Percentiles rank a stretch among this genome's conserved stretches.
Conservation (phyloP, 306 rosid species). For the Casuarina equisetifolia region DNA sequence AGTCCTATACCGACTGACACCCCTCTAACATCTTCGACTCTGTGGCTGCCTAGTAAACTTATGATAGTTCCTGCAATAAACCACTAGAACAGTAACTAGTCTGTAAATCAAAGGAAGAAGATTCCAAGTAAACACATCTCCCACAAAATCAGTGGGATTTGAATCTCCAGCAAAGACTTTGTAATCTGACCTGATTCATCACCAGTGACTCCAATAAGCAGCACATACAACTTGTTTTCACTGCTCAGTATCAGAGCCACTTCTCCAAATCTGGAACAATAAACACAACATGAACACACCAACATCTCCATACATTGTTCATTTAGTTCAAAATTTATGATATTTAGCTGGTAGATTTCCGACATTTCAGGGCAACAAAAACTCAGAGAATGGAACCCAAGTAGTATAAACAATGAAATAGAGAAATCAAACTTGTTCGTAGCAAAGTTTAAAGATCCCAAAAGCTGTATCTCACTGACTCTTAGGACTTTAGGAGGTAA, state of each 20-base stretch:
- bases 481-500: not conserved
- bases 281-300: constrained; percentile 13
- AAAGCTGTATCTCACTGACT: not conserved
- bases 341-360: too few relatives aligned
- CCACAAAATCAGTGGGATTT: constrained; percentile 12
- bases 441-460: not conserved
- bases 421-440: not conserved
- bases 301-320: not conserved
- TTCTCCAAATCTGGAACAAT: constrained; percentile 48
- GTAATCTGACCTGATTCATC: constrained; percentile 67
- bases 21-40: constrained; percentile 66
- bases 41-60: constrained; percentile 57
- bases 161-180: constrained; percentile 22
- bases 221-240: constrained; percentile 71
- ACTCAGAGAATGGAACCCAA: not conserved
- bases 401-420: not conserved
- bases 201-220: constrained; percentile 48
- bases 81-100: constrained; percentile 10
- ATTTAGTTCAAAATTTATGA: too few relatives aligned
- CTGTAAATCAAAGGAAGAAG: constrained; percentile 12
- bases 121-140: not conserved
- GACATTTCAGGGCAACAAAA: not conserved
- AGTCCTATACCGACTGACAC: constrained; percentile 83
- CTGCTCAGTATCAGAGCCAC: constrained; percentile 82
- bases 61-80: constrained; percentile 46